These are phyloP conservation scores for Dioscorea cayenensis DNA, from an alignment of 116 monocot species.

Conservation along the genomic window DNA sequence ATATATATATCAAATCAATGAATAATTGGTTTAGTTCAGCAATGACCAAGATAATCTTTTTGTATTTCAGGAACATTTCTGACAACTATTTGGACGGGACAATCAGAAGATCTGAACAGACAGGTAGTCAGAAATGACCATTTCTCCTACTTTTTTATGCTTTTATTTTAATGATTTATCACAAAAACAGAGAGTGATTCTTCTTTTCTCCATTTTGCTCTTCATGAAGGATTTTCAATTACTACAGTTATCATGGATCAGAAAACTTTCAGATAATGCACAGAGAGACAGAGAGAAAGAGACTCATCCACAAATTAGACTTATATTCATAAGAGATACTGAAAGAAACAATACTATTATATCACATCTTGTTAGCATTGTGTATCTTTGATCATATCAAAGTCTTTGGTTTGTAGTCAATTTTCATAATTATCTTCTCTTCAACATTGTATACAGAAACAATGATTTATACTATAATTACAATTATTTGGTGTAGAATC, in stretches of 20 bases:
- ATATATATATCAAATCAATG: no score
- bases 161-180: neutral
- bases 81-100: conserved; percentile 20
- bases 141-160: neutral
- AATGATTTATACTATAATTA: no score
- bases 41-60: neutral
- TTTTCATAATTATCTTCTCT: no score
- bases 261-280: neutral
- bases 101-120: conserved; percentile 1
- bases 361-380: no score
- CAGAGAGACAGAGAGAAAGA: no score
- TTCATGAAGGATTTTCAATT: conserved; percentile 12
- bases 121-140: conserved; percentile 11
- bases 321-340: no score
- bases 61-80: conserved; percentile 21
- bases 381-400: no score
- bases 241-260: conserved; percentile 10
- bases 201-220: neutral
- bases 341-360: no score
- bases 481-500: no score
- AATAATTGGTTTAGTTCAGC: neutral
- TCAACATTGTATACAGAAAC: no score
- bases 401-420: no score
- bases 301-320: no score
- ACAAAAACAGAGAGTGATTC: neutral